phyloP scores from a whole-genome alignment of 73 alveolate genomes.

The Halteria grandinella region DNA sequence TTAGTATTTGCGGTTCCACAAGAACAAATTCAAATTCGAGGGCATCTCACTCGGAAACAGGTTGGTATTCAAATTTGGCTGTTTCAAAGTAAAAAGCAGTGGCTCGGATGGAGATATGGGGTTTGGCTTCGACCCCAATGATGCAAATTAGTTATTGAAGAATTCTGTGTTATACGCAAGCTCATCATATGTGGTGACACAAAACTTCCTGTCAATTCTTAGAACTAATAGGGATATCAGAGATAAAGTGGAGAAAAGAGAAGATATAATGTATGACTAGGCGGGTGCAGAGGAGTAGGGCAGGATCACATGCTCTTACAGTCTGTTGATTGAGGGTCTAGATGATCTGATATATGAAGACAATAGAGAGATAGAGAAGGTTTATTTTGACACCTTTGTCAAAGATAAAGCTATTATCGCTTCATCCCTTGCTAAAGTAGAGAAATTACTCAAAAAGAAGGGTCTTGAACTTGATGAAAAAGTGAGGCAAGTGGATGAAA shows the following conservation, averaged over 20 bases:
- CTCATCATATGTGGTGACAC: constrained; percentile 37
- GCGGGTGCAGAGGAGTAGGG: constrained; percentile 79
- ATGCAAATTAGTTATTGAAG: constrained; percentile 25
- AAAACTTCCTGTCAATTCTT: constrained; percentile 57
- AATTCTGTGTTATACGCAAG: constrained; percentile 39
- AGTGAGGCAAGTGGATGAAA: constrained; percentile 76
- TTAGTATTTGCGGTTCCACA: constrained; percentile 74
- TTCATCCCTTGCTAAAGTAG: constrained; percentile 70
- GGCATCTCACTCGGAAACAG: constrained; percentile 79
- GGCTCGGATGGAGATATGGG: too few species aligned
- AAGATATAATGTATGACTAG: constrained; percentile 71
- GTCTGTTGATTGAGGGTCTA: constrained; percentile 73
- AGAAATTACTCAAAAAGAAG: constrained; percentile 70
- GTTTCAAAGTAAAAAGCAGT: constrained; percentile 63
- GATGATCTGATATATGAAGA: constrained; percentile 89
- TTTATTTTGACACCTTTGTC: constrained; percentile 85
- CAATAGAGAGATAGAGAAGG: constrained; percentile 83
- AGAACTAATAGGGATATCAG: constrained; percentile 73
- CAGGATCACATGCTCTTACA: constrained; percentile 58
- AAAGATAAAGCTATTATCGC: constrained; percentile 51
- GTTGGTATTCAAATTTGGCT: constrained; percentile 76
- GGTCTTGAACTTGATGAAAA: constrained; percentile 69
- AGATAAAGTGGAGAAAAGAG: too few species aligned
- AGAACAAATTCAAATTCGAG: constrained; percentile 77
- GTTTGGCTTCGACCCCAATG: constrained; percentile 42